Evolutionary conservation across 1,139 yeast genomes (phyloP).

Genomic region (Geotrichum reessii): DNA sequence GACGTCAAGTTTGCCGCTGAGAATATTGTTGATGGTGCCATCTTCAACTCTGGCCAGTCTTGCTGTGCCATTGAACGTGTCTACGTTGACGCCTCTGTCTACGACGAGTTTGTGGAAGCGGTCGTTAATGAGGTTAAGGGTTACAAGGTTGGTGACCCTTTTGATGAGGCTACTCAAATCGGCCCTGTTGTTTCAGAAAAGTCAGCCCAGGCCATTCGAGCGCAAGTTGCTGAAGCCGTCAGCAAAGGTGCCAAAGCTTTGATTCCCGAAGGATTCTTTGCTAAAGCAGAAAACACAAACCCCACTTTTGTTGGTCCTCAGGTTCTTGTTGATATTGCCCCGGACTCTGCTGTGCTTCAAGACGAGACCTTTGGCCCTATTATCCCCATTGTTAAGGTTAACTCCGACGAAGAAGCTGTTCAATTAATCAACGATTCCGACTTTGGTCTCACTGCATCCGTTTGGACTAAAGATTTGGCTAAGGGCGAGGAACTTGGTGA

Average conservation of each 20-base stretch:
- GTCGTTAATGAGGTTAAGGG: conserved; percentile 57
- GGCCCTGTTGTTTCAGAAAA: conserved; percentile 77
- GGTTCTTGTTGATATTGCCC: conserved; percentile 66
- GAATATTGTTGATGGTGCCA: conserved; percentile 80
- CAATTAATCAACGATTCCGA: conserved; percentile 35
- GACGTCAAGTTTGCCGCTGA: conserved; percentile 51
- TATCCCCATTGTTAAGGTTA: conserved; percentile 39
- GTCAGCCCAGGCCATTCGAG: conserved; percentile 66
- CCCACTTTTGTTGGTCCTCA: conserved; percentile 78
- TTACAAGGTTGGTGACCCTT: conserved; percentile 61
- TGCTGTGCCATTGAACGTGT: conserved; percentile 87
- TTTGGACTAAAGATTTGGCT: conserved; percentile 47
- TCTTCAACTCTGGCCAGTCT: conserved; percentile 82
- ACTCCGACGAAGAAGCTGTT: conserved; percentile 38
- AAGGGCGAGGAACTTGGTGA: conserved; percentile 59
- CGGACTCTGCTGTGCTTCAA: conserved; percentile 57
- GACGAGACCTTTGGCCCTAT: conserved; percentile 71
- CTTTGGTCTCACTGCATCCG: conserved; percentile 50
- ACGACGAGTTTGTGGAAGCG: conserved; percentile 60
- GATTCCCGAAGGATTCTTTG: conserved; percentile 59
- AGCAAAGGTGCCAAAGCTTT: conserved; percentile 60
- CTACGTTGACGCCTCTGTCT: conserved; percentile 62
- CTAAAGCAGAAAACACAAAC: conserved; percentile 39
- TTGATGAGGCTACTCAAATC: conserved; percentile 57
- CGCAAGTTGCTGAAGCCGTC: conserved; percentile 65